Percentiles rank a stretch among this genome's conserved stretches.
Conservation (phyloP, 2,329 filamentous ascomycete species). For the Hymenoscyphus scutula region DNA sequence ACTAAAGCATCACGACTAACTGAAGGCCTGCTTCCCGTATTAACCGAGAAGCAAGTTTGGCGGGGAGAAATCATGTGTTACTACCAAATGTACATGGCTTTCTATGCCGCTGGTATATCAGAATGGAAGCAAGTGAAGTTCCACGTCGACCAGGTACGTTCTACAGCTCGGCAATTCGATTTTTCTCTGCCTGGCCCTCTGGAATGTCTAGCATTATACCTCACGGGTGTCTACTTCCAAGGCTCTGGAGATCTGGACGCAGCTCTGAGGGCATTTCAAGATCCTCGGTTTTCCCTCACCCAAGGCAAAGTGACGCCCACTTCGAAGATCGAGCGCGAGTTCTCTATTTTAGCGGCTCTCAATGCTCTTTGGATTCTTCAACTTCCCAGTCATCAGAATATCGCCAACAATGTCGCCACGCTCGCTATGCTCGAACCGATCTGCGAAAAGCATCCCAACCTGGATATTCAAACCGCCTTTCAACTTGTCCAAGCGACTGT, state of each 20-base stretch:
- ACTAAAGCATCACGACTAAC: neutral
- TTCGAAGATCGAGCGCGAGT: conserved; percentile 57
- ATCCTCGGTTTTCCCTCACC: conserved; percentile 55
- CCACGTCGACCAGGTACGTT: conserved; percentile 27
- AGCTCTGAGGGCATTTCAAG: conserved; percentile 66
- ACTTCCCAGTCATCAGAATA: conserved; percentile 54
- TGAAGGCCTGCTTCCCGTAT: conserved; percentile 25
- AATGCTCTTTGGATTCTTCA: conserved; percentile 74
- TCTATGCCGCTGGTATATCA: conserved; percentile 30
- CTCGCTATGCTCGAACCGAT: conserved; percentile 65
- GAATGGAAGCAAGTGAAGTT: conserved; percentile 33
- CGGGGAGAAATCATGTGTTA: conserved; percentile 35
- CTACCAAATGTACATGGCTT: conserved; percentile 34
- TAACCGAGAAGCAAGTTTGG: conserved; percentile 31
- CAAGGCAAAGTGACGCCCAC: conserved; percentile 36
- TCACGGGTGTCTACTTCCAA: conserved; percentile 73
- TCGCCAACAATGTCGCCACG: conserved; percentile 57
- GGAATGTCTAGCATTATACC: conserved; percentile 49
- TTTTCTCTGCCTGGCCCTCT: conserved; percentile 28
- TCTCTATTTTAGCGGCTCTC: conserved; percentile 63
- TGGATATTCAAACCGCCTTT: conserved; percentile 75
- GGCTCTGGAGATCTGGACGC: conserved; percentile 69
- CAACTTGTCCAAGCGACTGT: conserved; percentile 71
- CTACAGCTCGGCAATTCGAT: conserved; percentile 25
- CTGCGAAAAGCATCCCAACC: conserved; percentile 67